Percentiles rank a stretch among this genome's conserved stretches.
These are phyloP conservation scores for Austroboletus novae-zelandiae DNA, from an alignment of 1,284 basidiomycete species.

Conservation along the genomic window DNA sequence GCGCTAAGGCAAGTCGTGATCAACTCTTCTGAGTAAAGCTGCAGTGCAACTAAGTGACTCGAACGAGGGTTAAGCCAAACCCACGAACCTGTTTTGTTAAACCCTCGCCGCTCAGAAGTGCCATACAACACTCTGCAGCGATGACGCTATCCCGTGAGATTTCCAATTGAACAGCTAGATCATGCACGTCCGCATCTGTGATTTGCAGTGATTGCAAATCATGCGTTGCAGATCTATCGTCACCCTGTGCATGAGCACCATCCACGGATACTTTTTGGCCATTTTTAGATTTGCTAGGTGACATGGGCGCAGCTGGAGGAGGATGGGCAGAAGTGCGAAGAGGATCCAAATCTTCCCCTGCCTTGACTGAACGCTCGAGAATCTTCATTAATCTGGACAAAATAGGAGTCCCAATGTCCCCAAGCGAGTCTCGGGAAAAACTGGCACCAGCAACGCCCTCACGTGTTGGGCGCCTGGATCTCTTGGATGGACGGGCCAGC, in stretches of 20 bases:
- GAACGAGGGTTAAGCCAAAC: background rate
- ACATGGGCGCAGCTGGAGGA: conserved; percentile 15
- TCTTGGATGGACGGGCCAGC: conserved; percentile 62
- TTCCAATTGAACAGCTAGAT: conserved; percentile 49
- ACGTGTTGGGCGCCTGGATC: conserved; percentile 43
- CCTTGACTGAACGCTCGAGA: conserved; percentile 72
- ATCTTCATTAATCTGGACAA: conserved; percentile 70
- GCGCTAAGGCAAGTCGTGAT: conserved; percentile 75
- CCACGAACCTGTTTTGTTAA: conserved; percentile 76
- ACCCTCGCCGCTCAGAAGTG: conserved; percentile 73
- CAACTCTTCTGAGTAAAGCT: conserved; percentile 92
- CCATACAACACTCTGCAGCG: conserved; percentile 81
- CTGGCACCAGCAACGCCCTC: conserved; percentile 40
- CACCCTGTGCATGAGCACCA: conserved; percentile 20
- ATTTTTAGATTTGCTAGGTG: conserved; percentile 33
- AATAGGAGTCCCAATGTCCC: conserved; percentile 60
- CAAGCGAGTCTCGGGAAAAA: conserved; percentile 53
- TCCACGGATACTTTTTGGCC: conserved; percentile 31
- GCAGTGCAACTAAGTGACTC: conserved; percentile 6
- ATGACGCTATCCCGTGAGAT: conserved; percentile 67
- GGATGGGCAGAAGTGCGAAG: conserved; percentile 45
- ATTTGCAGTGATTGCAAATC: conserved; percentile 30
- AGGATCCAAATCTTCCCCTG: conserved; percentile 70
- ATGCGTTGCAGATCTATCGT: conserved; percentile 17
- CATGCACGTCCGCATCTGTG: conserved; percentile 51